A percentile compares a stretch with the other conserved stretches of the same genome.
phyloP scores from a whole-genome alignment of 768 basidiomycete species.

The Termitomyces sp. region DNA sequence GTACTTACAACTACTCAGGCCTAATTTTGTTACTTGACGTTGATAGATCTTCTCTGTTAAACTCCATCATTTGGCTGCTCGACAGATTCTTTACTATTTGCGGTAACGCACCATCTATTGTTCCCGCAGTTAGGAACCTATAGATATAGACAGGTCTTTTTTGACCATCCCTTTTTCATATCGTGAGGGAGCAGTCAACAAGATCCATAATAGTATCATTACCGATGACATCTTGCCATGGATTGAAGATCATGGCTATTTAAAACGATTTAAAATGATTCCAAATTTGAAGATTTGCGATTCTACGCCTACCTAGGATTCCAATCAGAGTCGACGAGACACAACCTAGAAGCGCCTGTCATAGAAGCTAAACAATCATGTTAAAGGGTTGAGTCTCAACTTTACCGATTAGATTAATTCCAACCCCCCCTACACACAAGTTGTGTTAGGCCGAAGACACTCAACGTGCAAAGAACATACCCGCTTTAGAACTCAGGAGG shows the following conservation, averaged over 20 bases:
- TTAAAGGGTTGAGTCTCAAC: background rate
- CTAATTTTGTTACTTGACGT: slow-evolving; percentile 91
- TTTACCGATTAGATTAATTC: slow-evolving; percentile 83
- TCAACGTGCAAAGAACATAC: slow-evolving; percentile 15
- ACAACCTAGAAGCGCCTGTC: slow-evolving; percentile 73
- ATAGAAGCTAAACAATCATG: background rate
- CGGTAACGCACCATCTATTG: slow-evolving; percentile 71
- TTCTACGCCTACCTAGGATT: slow-evolving; percentile 63
- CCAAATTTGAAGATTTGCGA: background rate
- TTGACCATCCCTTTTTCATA: slow-evolving; percentile 75
- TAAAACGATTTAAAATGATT: background rate
- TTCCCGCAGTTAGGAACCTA: slow-evolving; percentile 77
- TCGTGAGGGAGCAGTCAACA: slow-evolving; percentile 7
- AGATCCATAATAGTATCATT: slow-evolving; percentile 22
- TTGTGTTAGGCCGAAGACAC: background rate
- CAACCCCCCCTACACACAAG: slow-evolving; percentile 65
- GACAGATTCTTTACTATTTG: background rate
- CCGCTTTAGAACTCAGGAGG: slow-evolving; percentile 87
- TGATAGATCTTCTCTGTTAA: slow-evolving; percentile 83
- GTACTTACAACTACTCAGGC: slow-evolving; percentile 75
- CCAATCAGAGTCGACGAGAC: slow-evolving; percentile 90
- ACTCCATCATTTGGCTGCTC: background rate
- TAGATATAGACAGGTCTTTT: slow-evolving; percentile 89
- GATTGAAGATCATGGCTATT: slow-evolving; percentile 86
- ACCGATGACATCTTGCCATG: slow-evolving; percentile 97